Evolutionary conservation across 1,284 basidiomycete genomes (phyloP).

Genomic region (Fomes fomentarius): DNA sequence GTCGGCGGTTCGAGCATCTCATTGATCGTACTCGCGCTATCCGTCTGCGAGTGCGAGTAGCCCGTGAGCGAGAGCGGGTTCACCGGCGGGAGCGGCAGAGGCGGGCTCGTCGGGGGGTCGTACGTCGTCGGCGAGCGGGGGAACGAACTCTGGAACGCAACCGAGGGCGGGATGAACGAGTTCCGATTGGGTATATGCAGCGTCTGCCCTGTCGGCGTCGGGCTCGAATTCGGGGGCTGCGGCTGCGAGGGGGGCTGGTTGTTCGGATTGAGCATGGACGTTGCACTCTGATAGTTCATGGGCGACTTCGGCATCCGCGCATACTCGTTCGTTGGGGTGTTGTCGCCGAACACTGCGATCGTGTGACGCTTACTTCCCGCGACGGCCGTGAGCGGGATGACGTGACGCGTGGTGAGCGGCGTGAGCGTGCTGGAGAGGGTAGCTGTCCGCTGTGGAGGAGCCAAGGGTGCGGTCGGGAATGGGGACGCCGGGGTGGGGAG

Average conservation of each 20-base stretch:
- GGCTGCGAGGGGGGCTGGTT: conserved; percentile 37
- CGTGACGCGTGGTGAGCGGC: conserved; percentile 31
- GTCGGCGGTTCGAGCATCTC: conserved; percentile 19
- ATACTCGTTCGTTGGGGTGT: conserved; percentile 22
- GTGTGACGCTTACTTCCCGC: conserved; percentile 66
- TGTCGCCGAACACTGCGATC: conserved; percentile 39
- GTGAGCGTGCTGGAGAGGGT: no score
- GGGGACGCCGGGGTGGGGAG: conserved; percentile 77
- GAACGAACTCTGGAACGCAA: conserved; percentile 41
- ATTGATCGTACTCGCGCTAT: conserved; percentile 27
- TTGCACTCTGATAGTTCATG: conserved; percentile 42
- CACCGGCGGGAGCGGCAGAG: conserved; percentile 26
- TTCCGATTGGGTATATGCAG: conserved; percentile 25
- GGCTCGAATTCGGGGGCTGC: conserved; percentile 23
- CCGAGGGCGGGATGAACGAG: conserved; percentile 43
- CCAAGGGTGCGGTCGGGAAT: conserved; percentile 49
- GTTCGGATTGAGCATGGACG: conserved; percentile 36
- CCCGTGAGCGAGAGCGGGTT: conserved; percentile 15
- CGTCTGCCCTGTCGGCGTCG: conserved; percentile 22
- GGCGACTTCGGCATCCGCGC: conserved; percentile 32
- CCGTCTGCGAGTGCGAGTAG: conserved; percentile 22
- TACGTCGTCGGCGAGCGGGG: conserved; percentile 53
- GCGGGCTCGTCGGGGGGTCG: conserved; percentile 39
- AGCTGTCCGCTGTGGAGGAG: no score
- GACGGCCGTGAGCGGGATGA: conserved; percentile 37